Percentiles rank a stretch among this genome's conserved stretches.
phyloP scores from a whole-genome alignment of 768 basidiomycete species.

The Cystobasidium onofrii region DNA sequence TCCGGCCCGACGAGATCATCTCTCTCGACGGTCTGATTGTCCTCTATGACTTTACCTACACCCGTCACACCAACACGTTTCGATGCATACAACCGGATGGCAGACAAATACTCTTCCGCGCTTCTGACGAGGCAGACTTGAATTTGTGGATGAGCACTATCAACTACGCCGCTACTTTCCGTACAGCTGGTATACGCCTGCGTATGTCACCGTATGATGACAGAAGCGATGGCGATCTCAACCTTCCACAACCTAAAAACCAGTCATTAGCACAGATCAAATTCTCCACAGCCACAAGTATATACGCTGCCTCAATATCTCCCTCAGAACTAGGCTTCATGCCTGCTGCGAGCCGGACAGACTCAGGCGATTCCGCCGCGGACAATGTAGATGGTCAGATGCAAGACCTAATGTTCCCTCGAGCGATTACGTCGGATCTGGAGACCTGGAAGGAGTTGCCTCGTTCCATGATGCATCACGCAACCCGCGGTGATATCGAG shows the following conservation, averaged over 20 bases:
- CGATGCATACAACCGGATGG: slow-evolving; percentile 68
- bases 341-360: not conserved
- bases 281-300: not conserved
- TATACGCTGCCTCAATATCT: not conserved
- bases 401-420: not conserved
- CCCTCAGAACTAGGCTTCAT: not conserved
- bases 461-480: not conserved
- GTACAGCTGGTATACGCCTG: slow-evolving; percentile 71
- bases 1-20: slow-evolving; percentile 75
- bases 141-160: slow-evolving; percentile 84
- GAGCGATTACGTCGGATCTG: not conserved
- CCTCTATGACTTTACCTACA: slow-evolving; percentile 56
- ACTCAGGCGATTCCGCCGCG: not conserved
- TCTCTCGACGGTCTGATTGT: slow-evolving; percentile 71
- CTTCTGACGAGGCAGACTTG: slow-evolving; percentile 60
- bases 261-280: not conserved
- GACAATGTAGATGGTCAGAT: not conserved
- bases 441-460: not conserved
- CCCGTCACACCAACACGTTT: slow-evolving; percentile 63
- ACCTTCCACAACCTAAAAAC: not conserved
- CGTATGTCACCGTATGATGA: slow-evolving; percentile 45
- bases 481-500: not conserved
- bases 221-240: not conserved
- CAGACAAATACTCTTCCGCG: slow-evolving; percentile 73
- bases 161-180: slow-evolving; percentile 91